phyloP scores from a whole-genome alignment of 306 rosid genomes.

The Chamaecrista fasciculata region DNA sequence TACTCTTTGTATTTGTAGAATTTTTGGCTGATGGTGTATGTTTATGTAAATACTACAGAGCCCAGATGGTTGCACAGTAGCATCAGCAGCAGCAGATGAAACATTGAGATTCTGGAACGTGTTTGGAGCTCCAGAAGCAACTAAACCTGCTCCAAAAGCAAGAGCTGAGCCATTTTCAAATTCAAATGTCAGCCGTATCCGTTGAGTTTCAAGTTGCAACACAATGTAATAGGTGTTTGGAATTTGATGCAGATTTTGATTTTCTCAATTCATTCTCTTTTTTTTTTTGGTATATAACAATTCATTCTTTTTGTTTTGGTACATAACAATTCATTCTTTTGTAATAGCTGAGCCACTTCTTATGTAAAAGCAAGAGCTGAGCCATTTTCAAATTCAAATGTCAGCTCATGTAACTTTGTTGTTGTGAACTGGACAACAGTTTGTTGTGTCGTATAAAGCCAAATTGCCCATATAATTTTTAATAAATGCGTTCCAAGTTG shows the following conservation, averaged over 20 bases:
- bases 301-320: too few relatives aligned
- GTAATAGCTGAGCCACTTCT: too few relatives aligned
- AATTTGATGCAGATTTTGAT: not conserved
- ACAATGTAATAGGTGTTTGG: too few relatives aligned
- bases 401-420: too few relatives aligned
- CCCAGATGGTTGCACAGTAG: conserved; percentile 39
- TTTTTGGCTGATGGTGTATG: not conserved
- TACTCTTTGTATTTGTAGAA: too few relatives aligned
- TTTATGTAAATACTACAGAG: conserved; percentile 8
- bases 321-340: too few relatives aligned
- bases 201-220: too few relatives aligned
- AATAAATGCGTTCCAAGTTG: too few relatives aligned
- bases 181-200: conserved; percentile 23
- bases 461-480: not conserved
- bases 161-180: conserved; percentile 26
- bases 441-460: not conserved
- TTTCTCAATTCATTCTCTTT: not conserved
- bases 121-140: conserved; percentile 29
- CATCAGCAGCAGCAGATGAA: conserved; percentile 43
- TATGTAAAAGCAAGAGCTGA: conserved; percentile 13
- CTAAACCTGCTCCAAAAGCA: conserved; percentile 28
- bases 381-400: conserved; percentile 31
- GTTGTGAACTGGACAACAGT: too few relatives aligned
- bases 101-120: conserved; percentile 36
- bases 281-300: too few relatives aligned